phyloP scores from a whole-genome alignment of 2,329 filamentous ascomycete species.

The Aspergillus cejpii region DNA sequence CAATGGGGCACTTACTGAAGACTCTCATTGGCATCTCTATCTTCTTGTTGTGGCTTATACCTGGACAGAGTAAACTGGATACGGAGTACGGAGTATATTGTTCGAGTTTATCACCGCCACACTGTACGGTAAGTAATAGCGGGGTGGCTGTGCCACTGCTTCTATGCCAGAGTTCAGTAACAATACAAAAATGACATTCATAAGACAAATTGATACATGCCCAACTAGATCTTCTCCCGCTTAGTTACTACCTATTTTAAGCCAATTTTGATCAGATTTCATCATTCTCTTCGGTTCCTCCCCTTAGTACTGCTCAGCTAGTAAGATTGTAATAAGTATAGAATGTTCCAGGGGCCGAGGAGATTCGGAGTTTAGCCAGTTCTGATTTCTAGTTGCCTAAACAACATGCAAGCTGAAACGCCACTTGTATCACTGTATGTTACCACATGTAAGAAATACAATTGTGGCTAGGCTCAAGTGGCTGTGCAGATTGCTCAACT shows the following conservation, averaged over 20 bases:
- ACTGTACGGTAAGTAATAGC: neutral
- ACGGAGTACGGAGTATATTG: too few relatives aligned
- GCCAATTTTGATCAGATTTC: neutral
- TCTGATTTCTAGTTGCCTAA: neutral
- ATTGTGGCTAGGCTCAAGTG: too few relatives aligned
- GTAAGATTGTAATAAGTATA: too few relatives aligned
- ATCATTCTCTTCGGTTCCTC: too few relatives aligned
- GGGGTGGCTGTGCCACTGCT: neutral
- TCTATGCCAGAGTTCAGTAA: neutral
- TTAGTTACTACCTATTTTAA: neutral
- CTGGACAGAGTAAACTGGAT: too few relatives aligned
- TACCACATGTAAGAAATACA: too few relatives aligned
- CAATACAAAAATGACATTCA: neutral
- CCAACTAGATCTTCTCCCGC: neutral
- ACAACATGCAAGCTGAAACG: neutral
- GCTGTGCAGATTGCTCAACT: too few relatives aligned
- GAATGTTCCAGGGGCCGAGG: neutral
- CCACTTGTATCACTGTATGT: neutral
- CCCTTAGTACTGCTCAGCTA: too few relatives aligned
- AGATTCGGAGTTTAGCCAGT: neutral
- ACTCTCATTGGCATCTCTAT: neutral
- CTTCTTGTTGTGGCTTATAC: neutral
- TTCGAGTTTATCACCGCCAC: too few relatives aligned
- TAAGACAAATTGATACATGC: neutral
- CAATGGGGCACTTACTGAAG: neutral